phyloP scores from a whole-genome alignment of 208 protist species.

The Wallacemonas sp. region DNA sequence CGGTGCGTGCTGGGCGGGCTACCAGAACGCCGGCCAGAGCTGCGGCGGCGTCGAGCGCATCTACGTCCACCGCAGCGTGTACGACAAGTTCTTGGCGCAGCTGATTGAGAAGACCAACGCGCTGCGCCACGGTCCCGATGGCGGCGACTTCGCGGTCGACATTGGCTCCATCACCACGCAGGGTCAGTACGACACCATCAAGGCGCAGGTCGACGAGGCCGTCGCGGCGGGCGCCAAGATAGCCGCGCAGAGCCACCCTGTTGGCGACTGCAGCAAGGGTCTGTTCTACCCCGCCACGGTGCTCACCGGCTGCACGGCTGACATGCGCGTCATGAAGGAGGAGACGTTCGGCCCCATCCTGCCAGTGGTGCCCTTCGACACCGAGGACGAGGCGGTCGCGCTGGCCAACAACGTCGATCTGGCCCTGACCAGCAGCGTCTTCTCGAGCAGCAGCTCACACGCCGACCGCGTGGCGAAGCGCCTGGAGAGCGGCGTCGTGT shows the following conservation, averaged over 20 bases:
- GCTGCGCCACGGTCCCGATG: constrained; percentile 71
- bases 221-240: constrained; percentile 60
- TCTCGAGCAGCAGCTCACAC: constrained; percentile 41
- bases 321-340: constrained; percentile 87
- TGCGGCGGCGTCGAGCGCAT: constrained; percentile 80
- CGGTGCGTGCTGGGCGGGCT: constrained; percentile 80
- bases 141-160: constrained; percentile 56
- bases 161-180: constrained; percentile 73
- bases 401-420: constrained; percentile 76
- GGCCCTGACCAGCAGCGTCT: constrained; percentile 83
- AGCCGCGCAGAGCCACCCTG: constrained; percentile 66
- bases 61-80: constrained; percentile 71
- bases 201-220: constrained; percentile 70
- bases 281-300: constrained; percentile 88
- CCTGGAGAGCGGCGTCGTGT: constrained; percentile 83
- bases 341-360: constrained; percentile 94
- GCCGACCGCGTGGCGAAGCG: constrained; percentile 41
- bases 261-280: constrained; percentile 45
- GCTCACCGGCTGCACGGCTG: constrained; percentile 64
- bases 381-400: constrained; percentile 75
- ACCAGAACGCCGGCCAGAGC: constrained; percentile 83
- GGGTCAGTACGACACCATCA: constrained; percentile 61
- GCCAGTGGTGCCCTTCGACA: constrained; percentile 66
- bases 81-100: constrained; percentile 68
- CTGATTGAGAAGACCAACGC: constrained; percentile 68